phyloP scores from a whole-genome alignment of 2,329 filamentous ascomycete genomes.

The Pestalotiopsis sp. region DNA sequence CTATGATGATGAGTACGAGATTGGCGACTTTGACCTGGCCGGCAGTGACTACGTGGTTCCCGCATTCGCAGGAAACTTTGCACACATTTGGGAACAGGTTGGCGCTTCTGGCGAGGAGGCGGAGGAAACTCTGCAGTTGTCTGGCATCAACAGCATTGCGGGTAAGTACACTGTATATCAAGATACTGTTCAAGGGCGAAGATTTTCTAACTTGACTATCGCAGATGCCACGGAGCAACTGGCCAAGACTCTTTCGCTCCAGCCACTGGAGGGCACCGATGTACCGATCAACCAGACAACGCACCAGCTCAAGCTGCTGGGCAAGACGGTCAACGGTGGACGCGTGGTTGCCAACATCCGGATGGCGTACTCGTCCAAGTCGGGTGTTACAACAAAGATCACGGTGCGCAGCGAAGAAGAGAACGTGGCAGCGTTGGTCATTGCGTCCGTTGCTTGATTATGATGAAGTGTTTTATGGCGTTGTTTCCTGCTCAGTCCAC shows the following conservation, averaged over 20 bases:
- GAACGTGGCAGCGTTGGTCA: slow-evolving; percentile 80
- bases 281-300: slow-evolving; percentile 86
- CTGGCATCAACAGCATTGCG: slow-evolving; percentile 86
- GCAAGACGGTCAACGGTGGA: slow-evolving; percentile 90
- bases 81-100: slow-evolving; percentile 92
- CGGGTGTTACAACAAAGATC: slow-evolving; percentile 94
- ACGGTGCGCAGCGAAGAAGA: slow-evolving; percentile 91
- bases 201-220: background rate
- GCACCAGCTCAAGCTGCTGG: slow-evolving; percentile 92
- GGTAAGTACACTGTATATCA: slow-evolving; percentile 58
- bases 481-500: slow-evolving; percentile 28
- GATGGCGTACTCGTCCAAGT: slow-evolving; percentile 93
- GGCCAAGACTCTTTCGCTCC: slow-evolving; percentile 81
- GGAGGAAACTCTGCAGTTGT: slow-evolving; percentile 86
- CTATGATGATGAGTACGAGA: slow-evolving; percentile 97
- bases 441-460: slow-evolving; percentile 78
- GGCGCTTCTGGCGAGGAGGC: slow-evolving; percentile 87
- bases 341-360: slow-evolving; percentile 84
- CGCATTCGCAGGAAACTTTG: slow-evolving; percentile 92
- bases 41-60: slow-evolving; percentile 95
- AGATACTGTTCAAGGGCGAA: background rate
- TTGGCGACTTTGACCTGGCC: slow-evolving; percentile 87
- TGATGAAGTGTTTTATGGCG: slow-evolving; percentile 26
- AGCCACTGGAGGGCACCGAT: slow-evolving; percentile 92
- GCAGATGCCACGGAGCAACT: slow-evolving; percentile 91